phyloP scores from a whole-genome alignment of 495 filamentous ascomycete species.

The Cairneyella variabilis region DNA sequence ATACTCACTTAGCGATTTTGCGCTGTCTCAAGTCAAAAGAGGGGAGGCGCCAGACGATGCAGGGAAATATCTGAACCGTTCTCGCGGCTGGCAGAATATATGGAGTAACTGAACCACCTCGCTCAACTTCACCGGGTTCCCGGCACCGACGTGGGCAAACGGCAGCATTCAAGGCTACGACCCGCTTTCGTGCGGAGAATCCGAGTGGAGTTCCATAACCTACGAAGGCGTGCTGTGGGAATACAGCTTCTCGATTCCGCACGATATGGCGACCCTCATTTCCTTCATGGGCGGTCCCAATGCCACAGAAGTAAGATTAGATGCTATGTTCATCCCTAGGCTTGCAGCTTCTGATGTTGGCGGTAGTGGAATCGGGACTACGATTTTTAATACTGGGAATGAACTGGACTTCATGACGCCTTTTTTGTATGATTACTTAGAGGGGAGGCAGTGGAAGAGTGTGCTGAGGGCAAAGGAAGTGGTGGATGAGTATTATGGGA shows the following conservation, averaged over 20 bases:
- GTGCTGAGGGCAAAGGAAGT: slow-evolving; percentile 34
- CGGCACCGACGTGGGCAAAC: slow-evolving; percentile 61
- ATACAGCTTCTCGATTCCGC: slow-evolving; percentile 62
- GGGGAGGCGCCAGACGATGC: slow-evolving; percentile 47
- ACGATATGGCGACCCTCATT: slow-evolving; percentile 61
- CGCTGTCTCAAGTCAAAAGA: slow-evolving; percentile 57
- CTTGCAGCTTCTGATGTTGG: background rate
- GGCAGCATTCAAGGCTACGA: slow-evolving; percentile 49
- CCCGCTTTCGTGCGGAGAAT: slow-evolving; percentile 45
- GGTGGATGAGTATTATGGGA: slow-evolving; percentile 37
- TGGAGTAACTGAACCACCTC: slow-evolving; percentile 53
- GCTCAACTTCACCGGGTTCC: slow-evolving; percentile 63
- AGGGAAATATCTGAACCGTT: slow-evolving; percentile 57
- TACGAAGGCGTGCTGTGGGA: slow-evolving; percentile 70
- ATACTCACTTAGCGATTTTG: slow-evolving; percentile 75
- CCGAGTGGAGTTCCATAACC: slow-evolving; percentile 57
- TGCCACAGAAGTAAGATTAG: slow-evolving; percentile 53
- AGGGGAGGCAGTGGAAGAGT: slow-evolving; percentile 1
- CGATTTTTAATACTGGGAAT: slow-evolving; percentile 67
- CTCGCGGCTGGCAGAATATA: slow-evolving; percentile 51
- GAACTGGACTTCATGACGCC: slow-evolving; percentile 66
- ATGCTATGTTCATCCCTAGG: slow-evolving; percentile 49
- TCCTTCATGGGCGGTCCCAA: slow-evolving; percentile 54
- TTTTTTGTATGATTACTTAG: slow-evolving; percentile 61
- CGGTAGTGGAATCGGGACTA: slow-evolving; percentile 32